Percentiles rank a stretch among this genome's conserved stretches.
Conservation (phyloP, 495 filamentous ascomycete genomes). For the Parathielavia appendiculata region DNA sequence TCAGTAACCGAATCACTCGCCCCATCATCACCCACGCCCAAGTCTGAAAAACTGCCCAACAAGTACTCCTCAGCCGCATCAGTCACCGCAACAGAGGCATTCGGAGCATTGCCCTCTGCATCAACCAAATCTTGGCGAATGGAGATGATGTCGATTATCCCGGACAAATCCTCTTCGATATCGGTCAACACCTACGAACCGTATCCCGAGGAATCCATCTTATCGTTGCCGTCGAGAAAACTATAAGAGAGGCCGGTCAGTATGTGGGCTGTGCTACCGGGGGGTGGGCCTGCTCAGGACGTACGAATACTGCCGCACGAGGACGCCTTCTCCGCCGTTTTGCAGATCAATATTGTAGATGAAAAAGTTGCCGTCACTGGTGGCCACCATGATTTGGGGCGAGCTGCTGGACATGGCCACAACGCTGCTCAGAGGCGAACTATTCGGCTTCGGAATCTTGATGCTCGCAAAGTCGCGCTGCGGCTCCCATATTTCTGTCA, state of each 20-base stretch:
- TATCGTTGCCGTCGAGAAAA: constrained; percentile 48
- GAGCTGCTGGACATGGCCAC: constrained; percentile 91
- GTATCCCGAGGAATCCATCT: constrained; percentile 43
- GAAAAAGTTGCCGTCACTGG: constrained; percentile 89
- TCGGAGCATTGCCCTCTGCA: no score
- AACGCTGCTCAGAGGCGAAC: constrained; percentile 61
- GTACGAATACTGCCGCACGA: constrained; percentile 86
- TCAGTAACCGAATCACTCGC: not conserved
- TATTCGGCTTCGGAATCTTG: constrained; percentile 69
- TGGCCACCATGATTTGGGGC: constrained; percentile 96
- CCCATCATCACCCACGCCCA: not conserved
- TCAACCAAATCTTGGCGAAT: no score
- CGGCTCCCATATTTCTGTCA: constrained; percentile 97
- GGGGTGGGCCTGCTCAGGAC: constrained; percentile 30
- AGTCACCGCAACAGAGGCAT: no score
- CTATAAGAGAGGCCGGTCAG: constrained; percentile 25
- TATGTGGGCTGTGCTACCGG: not conserved
- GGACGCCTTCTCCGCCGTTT: constrained; percentile 85
- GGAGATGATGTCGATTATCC: not conserved
- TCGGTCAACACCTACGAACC: constrained; percentile 24
- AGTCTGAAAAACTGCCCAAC: no score
- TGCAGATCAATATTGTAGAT: constrained; percentile 94
- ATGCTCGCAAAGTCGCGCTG: constrained; percentile 93
- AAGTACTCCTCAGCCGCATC: not conserved
- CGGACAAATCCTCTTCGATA: not conserved